Base-by-base conservation (phyloP, 2,329 filamentous ascomycete genomes). In the Xenoacremonium recifei region DNA sequence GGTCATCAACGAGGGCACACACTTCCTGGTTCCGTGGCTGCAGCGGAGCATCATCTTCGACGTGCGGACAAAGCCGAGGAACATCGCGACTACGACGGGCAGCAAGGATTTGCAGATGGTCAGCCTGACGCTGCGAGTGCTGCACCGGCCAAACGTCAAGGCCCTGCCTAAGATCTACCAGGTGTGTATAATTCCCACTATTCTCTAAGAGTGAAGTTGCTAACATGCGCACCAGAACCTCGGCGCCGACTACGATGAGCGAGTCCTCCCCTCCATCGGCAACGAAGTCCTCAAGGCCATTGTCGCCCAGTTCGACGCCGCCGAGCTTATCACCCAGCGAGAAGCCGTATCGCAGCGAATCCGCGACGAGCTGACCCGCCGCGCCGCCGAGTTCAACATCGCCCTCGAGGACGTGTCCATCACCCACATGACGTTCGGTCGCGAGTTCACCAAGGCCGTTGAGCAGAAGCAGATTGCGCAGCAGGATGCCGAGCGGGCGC, bases 391-490 rank as follows among this genome's bases (percentile, higher is more conserved):
- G 70, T 99, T 99, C 83, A 96, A 99, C 78, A 99, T 99, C 64
- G 89, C 90, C 20, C 88, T 99, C 40, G 93, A 99, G 72, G 93
- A 99, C 64, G 93, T 99, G 47, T 95, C 89, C 64, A 99, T 99
- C 70, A 99, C 93, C 48, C 93, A 99, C 79, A 99, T 99, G 93
- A 99, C 93, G 39, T 99, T 99, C 66, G 93, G 93, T 58, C 92
- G 92, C 70, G 93, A 99, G 72, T 99, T 99, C 78, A 99, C 93
- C 48, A 88, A 89, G 70, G 93, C 93, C 53, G 93, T 99, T 61
- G 93, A 99, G 76, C 93, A 99, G 82, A 99, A 99, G 84, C 93
- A 99, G 78, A 99, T 99, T 68, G 93, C 93, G 42, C 93, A 99
- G 75, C 93, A 99, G 72, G 93, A 99, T 65, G 93, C 93, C 51